Evolutionary conservation across 345 rosid species (phyloP).

Genomic region (Carallia pectinifolia): DNA sequence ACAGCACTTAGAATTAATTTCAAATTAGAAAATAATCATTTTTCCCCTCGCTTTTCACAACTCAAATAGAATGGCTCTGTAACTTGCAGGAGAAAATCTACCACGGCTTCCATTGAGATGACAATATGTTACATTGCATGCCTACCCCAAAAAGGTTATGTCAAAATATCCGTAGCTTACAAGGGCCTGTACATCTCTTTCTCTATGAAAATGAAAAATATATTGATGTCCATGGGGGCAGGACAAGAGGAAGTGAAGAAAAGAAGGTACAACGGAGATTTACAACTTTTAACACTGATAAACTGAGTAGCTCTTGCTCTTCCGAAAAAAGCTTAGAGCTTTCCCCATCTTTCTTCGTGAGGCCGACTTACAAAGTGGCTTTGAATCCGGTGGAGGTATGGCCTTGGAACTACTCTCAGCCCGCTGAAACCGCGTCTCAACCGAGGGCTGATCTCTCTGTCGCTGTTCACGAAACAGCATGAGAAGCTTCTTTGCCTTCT

Average conservation of each 20-base stretch:
- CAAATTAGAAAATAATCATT: no score
- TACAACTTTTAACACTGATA: constrained; percentile 50
- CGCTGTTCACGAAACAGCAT: constrained; percentile 91
- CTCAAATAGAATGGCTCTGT: neutral
- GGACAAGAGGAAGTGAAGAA: constrained; percentile 21
- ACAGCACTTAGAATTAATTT: no score
- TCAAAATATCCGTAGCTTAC: constrained; percentile 36
- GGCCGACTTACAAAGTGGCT: constrained; percentile 58
- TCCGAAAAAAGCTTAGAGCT: constrained; percentile 73
- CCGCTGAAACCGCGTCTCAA: constrained; percentile 3
- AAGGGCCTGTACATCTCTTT: constrained; percentile 56
- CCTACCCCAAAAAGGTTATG: constrained; percentile 17
- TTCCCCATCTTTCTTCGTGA: constrained; percentile 71
- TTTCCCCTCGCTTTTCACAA: no score
- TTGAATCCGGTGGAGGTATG: constrained; percentile 39
- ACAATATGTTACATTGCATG: constrained; percentile 18
- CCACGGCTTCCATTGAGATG: constrained; percentile 9
- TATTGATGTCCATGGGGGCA: constrained; percentile 21
- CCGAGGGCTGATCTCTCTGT: constrained; percentile 49
- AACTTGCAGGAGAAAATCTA: neutral
- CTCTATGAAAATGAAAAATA: constrained; percentile 32
- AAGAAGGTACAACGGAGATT: constrained; percentile 37
- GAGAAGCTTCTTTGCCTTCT: constrained; percentile 84
- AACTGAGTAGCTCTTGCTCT: constrained; percentile 82
- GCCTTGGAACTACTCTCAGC: constrained; percentile 39